phyloP scores from a whole-genome alignment of 495 filamentous ascomycete genomes.

The Penicillium coprophilum region DNA sequence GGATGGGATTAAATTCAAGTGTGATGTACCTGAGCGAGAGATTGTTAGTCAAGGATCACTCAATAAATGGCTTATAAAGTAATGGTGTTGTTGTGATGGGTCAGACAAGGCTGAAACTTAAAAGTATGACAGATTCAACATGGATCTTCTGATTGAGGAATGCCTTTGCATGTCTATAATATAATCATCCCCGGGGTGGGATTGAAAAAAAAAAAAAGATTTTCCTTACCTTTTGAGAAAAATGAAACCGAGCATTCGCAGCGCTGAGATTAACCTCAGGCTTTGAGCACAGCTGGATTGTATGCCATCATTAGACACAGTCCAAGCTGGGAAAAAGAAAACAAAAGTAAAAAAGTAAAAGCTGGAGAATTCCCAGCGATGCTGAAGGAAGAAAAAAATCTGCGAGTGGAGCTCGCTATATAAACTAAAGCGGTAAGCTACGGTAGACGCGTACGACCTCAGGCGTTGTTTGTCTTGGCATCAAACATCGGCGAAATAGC shows the following conservation, averaged over 20 bases:
- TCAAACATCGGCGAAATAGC: slow-evolving; percentile 12
- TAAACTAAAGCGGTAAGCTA: slow-evolving; percentile 21
- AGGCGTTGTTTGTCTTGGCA: slow-evolving; percentile 15
- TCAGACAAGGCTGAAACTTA: slow-evolving; percentile 99
- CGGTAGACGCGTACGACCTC: slow-evolving; percentile 14
- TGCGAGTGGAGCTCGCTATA: slow-evolving; percentile 38
- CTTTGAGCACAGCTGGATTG: neutral
- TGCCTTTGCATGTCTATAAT: slow-evolving; percentile 80
- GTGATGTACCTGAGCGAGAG: slow-evolving; percentile 54
- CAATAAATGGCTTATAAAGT: slow-evolving; percentile 22
- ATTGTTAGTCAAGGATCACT: slow-evolving; percentile 43
- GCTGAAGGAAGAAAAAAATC: slow-evolving; percentile 34
- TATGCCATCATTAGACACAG: slow-evolving; percentile 18
- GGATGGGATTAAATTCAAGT: slow-evolving; percentile 21
- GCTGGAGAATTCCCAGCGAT: slow-evolving; percentile 26
- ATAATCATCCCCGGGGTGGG: slow-evolving; percentile 69
- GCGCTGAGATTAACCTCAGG: neutral
- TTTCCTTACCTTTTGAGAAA: slow-evolving; percentile 57
- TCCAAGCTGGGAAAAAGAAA: slow-evolving; percentile 13
- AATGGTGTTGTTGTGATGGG: slow-evolving; percentile 28
- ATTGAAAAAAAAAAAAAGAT: slow-evolving; percentile 20
- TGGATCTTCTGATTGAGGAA: slow-evolving; percentile 92
- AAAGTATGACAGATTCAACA: slow-evolving; percentile 77
- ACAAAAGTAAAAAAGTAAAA: slow-evolving; percentile 10
- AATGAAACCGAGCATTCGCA: slow-evolving; percentile 6